Evolutionary conservation across 306 rosid species (phyloP).

Genomic region (Dalbergia oliveri): DNA sequence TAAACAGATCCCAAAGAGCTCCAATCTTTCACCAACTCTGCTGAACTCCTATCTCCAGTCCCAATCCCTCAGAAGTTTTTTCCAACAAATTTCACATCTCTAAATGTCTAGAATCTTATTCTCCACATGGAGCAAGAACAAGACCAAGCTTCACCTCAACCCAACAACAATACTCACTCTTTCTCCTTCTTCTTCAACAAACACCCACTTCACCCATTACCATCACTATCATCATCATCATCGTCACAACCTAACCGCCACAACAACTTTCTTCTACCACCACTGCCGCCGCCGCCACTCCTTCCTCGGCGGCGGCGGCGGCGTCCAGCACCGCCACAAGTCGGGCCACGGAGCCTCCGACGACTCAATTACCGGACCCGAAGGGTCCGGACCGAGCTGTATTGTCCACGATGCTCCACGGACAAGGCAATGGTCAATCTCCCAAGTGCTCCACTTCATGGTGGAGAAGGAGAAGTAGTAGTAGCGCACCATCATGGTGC

Average conservation of each 20-base stretch:
- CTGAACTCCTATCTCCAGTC: neutral
- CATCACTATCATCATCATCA: neutral
- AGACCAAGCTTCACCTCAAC: constrained; percentile 28
- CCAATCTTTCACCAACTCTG: neutral
- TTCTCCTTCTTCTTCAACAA: constrained; percentile 11
- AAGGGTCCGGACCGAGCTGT: constrained; percentile 68
- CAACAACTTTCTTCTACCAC: constrained; percentile 20
- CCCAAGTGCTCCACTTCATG: constrained; percentile 26
- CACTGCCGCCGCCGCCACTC: constrained; percentile 12
- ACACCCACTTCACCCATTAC: constrained; percentile 4
- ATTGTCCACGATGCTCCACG: constrained; percentile 74
- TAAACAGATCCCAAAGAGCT: neutral
- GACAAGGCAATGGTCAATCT: constrained; percentile 65
- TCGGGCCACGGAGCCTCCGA: constrained; percentile 74
- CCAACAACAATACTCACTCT: constrained; percentile 30
- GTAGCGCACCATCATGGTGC: constrained; percentile 49
- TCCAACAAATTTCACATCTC: neutral
- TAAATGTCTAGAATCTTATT: constrained; percentile 57
- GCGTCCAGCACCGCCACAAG: constrained; percentile 64
- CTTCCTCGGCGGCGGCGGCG: constrained; percentile 57
- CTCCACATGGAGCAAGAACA: constrained; percentile 60
- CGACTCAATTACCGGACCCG: constrained; percentile 42
- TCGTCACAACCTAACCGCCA: neutral
- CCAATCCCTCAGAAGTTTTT: neutral
- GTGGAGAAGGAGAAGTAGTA: neutral